Base-by-base conservation (phyloP, 2,329 filamentous ascomycete species). In the Clarireedia monteithiana region DNA sequence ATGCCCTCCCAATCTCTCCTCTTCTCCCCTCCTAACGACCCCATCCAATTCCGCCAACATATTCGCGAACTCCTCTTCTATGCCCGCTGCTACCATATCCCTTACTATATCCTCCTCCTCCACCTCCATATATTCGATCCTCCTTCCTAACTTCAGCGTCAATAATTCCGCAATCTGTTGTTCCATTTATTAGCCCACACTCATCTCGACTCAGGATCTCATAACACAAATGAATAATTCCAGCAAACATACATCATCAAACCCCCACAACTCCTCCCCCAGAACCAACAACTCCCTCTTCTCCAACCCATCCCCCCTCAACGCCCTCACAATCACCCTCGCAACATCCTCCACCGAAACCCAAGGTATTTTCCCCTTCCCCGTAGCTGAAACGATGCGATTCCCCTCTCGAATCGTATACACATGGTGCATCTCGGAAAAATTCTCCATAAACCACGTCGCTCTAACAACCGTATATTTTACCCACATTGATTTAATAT, bases 371-470 rank as follows among this genome's bases (percentile, higher is more conserved):
- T 50, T 45, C 12, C 53, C 47, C 6, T 1, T 58, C 2, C 69
- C 71, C 1, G 72, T 70, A 0, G 75, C 75, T 6, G 75, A 74
- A 59, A 74, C 73, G 14, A 78, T 68, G 48, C 65, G 71, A 60
- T 69, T 67, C 51, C 75, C 69, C 5, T 72, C 64, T 26, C 64
- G 69, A 58, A 78, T 73, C 2, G 65, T 62, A 2, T 44, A 36
- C 2, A 59, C 48, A 57, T 69, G 67, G 36, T 67, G 62, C 38
- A 67, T 59, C 54, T 72, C 68, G 1, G 67, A 66, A 55, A 78
- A 73, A 62, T 78, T 78, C 60, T 79, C 68, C 67, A 75, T 75
- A 56, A 79, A 79, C 74, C 75, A 80, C 15, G 71, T 74, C 4
- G 76, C 74, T 56, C 74, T 63, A 60, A 79, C 56, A 6, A 75